Base-by-base conservation (phyloP, 1,284 basidiomycete species). In the Flammula alnicola region DNA sequence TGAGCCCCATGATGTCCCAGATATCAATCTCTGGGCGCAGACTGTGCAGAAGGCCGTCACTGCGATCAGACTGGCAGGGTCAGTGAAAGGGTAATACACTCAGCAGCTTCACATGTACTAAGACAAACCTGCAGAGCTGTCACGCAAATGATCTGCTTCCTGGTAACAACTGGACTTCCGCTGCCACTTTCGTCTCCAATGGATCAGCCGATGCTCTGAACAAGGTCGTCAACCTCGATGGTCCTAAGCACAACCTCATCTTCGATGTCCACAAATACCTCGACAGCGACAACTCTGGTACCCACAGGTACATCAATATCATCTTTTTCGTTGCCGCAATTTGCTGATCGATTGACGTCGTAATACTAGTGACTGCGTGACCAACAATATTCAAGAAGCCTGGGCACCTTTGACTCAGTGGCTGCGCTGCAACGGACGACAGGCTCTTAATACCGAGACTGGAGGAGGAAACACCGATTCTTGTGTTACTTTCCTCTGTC, bases 231-330 rank as follows among this genome's bases (percentile, higher is more conserved):
- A 84, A 85, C 62, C 78, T 77, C 9, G 76, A 80, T 39, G 77
- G 78, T 5, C 72, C 68, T 29, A 70, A 60, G 4, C 76, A 70
- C 36, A 72, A 72, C 56, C 74, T 85, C 30, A 65, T 85, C 51
- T 78, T 84, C 57, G 82, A 84, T 59, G 81, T 84, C 1, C 82
- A 85, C 72, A 79, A 82, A 61, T 85, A 84, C 67, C 76, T 84
- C 48, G 84, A 85, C 63, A 68, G 63, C 25, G 80, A 83, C 58
- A 79, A 77, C 60, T 78, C 65, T 55, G 72, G 77, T 22, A 71
- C 67, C 7, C 59, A 70, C 47, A 39, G 63, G 78, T 75, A 29
- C 45, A 64, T 56, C 11, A 12, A 9, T 7, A 14, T 11, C 19
- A 14, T 4, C 30, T 22, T 23, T 4, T 22, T 26, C 16, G 3